Evolutionary conservation across 805 yeast genomes (phyloP).

Genomic region (Starmerella roubikii): DNA sequence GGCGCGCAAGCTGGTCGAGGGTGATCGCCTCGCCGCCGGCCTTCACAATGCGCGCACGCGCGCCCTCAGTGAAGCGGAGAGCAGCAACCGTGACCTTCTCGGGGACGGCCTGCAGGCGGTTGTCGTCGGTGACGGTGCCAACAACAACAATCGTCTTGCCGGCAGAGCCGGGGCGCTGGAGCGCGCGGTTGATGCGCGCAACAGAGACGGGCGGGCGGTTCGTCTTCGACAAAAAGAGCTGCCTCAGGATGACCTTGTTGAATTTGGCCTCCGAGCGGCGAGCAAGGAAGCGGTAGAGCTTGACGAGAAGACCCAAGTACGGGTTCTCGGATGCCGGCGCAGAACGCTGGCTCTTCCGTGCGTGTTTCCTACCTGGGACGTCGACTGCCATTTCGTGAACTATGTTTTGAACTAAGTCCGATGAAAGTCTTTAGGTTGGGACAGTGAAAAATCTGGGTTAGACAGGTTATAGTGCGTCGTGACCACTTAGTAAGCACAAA

Average conservation of each 20-base stretch:
- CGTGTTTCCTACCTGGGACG: conserved; percentile 93
- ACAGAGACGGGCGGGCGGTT: conserved; percentile 99
- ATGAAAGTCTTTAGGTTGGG: no score
- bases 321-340: conserved; percentile 99
- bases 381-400: conserved; percentile 99
- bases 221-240: conserved; percentile 92
- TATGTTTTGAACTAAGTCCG: no score
- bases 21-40: conserved; percentile 99
- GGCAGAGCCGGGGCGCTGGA: conserved; percentile 70
- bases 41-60: conserved; percentile 92
- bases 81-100: conserved; percentile 91
- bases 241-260: conserved; percentile 92
- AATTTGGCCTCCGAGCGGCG: conserved; percentile 97
- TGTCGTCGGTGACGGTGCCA: conserved; percentile 98
- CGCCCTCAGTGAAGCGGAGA: conserved; percentile 97
- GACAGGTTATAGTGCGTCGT: no score
- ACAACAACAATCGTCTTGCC: conserved; percentile 93
- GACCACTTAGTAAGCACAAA: no score
- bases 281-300: conserved; percentile 97
- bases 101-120: conserved; percentile 88
- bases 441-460: conserved; percentile 9
- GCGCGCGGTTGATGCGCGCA: conserved; percentile 76
- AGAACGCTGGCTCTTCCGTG: conserved; percentile 88
- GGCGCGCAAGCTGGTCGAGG: conserved; percentile 95
- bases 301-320: conserved; percentile 95